Evolutionary conservation across 2,329 filamentous ascomycete genomes (phyloP), one percentile per base, ranked within the genome.

Genomic region (Westerdykella ornata): DNA sequence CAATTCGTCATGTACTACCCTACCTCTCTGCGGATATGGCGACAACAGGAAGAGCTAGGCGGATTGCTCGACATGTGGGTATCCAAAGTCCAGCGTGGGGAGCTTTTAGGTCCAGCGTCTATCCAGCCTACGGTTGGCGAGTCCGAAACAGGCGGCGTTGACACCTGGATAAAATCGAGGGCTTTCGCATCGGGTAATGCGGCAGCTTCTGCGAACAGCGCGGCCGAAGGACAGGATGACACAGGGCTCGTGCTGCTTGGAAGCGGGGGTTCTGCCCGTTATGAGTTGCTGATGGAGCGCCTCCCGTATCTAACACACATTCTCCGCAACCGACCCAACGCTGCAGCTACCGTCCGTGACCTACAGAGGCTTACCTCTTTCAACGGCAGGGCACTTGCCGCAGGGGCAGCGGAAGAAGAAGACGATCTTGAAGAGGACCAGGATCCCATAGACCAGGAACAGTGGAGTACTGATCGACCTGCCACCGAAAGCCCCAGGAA

Each of bases 1-100:
- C 77, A 84, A 0, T 83, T 82, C 68, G 89, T 85, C 58, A 95
- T 98, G 86, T 94, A 89, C 52, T 98, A 92, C 57, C 92, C 92
- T 0, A 81, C 81, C 0, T 88, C 84, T 41, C 70, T 94, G 32
- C 88, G 88, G 53, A 66, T 96, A 9, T 95, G 89, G 88, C 77
- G 83, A 45, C 77, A 81, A 41, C 84, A 80, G 48, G 89, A 97
- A 60, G 89, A 96, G 60, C 74, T 90, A 5, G 83, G 87, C 46
- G 81, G 78, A 0, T 63, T 87, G 1, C 69, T 94, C 1, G 84
- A 88, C 43, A 57, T 82, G 42, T 86, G 84, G 75, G 78, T 81
- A 1, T 71, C 75, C 0, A 76, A 74, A 37, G 67, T 82, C 15
- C 74, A 73, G 60, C 66, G 58, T 49, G 62, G 67, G 42, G 47